Percentiles rank a stretch among this genome's conserved stretches.
Conservation (phyloP, 2,329 filamentous ascomycete genomes). For the Cercospora nicotianae region DNA sequence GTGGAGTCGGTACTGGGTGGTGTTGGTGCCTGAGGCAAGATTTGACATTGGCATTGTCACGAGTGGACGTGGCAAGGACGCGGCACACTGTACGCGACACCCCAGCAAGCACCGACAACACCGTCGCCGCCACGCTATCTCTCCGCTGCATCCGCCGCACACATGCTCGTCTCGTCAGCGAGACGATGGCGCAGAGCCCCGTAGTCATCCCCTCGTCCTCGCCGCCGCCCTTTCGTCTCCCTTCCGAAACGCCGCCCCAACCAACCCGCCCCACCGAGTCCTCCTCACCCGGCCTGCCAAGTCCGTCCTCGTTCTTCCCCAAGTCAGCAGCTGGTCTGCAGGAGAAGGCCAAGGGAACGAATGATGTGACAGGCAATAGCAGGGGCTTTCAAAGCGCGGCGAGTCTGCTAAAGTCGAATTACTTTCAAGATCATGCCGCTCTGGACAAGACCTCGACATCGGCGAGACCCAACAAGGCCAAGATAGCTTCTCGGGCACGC, state of each 20-base stretch:
- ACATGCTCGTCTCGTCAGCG: not conserved
- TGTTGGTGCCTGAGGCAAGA: not conserved
- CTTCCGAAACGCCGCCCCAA: slow-evolving; percentile 25
- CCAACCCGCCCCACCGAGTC: slow-evolving; percentile 9
- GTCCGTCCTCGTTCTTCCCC: slow-evolving; percentile 22
- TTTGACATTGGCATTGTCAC: not conserved
- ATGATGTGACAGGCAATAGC: slow-evolving; percentile 8
- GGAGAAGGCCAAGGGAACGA: slow-evolving; percentile 4
- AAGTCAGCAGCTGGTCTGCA: slow-evolving; percentile 6
- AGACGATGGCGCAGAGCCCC: slow-evolving; percentile 21
- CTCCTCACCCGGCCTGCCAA: slow-evolving; percentile 26
- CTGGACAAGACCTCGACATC: slow-evolving; percentile 5
- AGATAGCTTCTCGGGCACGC: not conserved
- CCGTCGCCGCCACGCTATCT: not conserved
- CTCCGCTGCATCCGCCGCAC: not conserved
- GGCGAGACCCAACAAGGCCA: not conserved
- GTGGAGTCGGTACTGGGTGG: not conserved
- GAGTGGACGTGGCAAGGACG: slow-evolving; percentile 3
- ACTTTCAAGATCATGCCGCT: slow-evolving; percentile 3
- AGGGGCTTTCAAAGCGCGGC: slow-evolving; percentile 23
- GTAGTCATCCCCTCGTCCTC: slow-evolving; percentile 32
- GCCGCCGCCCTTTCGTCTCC: slow-evolving; percentile 20
- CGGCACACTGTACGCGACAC: not conserved
- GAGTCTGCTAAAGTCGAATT: slow-evolving; percentile 12
- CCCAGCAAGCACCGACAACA: not conserved